Evolutionary conservation across 164 flowering plant genomes (phyloP).

Genomic region (Tetrastigma voinierianum): DNA sequence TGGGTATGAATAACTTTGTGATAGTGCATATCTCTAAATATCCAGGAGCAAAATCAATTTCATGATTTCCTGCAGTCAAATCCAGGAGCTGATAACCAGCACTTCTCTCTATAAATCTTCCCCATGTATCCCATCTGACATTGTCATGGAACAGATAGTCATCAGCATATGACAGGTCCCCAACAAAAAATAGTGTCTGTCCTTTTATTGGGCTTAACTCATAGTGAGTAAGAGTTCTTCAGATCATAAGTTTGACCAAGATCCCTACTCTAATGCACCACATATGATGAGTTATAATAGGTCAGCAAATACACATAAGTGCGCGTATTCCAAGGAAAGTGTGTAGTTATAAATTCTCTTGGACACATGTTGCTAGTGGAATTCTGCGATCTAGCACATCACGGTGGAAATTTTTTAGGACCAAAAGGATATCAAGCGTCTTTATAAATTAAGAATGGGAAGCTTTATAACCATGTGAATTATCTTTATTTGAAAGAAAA

Average conservation of each 20-base stretch:
- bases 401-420: too few relatives aligned
- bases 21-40: background rate
- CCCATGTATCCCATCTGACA: constrained; percentile 83
- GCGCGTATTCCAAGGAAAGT: too few relatives aligned
- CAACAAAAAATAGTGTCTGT: constrained; percentile 60
- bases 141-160: constrained; percentile 65
- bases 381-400: too few relatives aligned
- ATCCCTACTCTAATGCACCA: constrained; percentile 47
- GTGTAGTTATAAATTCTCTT: too few relatives aligned
- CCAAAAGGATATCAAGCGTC: too few relatives aligned
- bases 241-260: constrained; percentile 80
- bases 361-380: too few relatives aligned
- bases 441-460: too few relatives aligned
- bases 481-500: background rate
- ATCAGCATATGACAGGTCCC: constrained; percentile 84
- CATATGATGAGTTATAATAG: constrained; percentile 4
- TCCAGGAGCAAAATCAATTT: constrained; percentile 67
- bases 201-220: constrained; percentile 54
- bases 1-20: too few relatives aligned
- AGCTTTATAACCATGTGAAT: too few relatives aligned
- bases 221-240: constrained; percentile 62
- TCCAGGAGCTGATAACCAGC: constrained; percentile 92
- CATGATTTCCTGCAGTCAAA: constrained; percentile 90
- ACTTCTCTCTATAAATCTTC: constrained; percentile 67
- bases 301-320: background rate